Evolutionary conservation across 495 filamentous ascomycete species (phyloP), one percentile per base, ranked within the genome.

Genomic region (Penicillium angulare): DNA sequence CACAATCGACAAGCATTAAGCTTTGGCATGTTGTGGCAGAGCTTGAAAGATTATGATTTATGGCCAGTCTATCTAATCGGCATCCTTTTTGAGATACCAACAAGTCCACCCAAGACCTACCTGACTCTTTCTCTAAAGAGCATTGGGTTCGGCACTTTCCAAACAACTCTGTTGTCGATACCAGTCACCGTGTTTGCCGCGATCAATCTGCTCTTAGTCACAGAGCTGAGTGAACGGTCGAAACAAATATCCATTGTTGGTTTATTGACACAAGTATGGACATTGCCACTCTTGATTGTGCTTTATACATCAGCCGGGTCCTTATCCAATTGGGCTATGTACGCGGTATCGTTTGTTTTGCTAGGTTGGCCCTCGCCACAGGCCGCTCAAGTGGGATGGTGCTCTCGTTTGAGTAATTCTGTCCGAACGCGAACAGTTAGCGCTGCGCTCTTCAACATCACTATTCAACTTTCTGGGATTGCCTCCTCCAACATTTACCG

Each of bases 101-200:
- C 65, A 7, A 53, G 56, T 0, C 72, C 83, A 0, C 65, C 73
- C 1, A 56, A 61, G 20, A 54, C 61, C 18, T 90, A 89, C 52
- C 67, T 89, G n/a, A 88, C 86, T 0, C 65, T 89, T 3, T 79
- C 75, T 0, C 67, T 88, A 12, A 69, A 72, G 40, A 61, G 65
- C 5, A 66, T 86, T 8, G 85, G 85, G 1, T 90, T 88, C 51
- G 68, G 71, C 43, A 86, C 83, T 3, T 86, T 88, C 55, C 56
- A 80, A 12, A 81, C 83, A 3, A 89, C 85, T 52, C 64, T 90
- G 0, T 71, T 90, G 26, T 71, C 79, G 7, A 84, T 89, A 21
- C 86, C 84, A 1, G 61, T 57, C 1, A 77, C 75, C 42, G 61
- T 63, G 12, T 44, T 74, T 6, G 56, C 53, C 0, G 74, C 75